Evolutionary conservation across 345 rosid species (phyloP).

Genomic region (Gossypium raimondii): DNA sequence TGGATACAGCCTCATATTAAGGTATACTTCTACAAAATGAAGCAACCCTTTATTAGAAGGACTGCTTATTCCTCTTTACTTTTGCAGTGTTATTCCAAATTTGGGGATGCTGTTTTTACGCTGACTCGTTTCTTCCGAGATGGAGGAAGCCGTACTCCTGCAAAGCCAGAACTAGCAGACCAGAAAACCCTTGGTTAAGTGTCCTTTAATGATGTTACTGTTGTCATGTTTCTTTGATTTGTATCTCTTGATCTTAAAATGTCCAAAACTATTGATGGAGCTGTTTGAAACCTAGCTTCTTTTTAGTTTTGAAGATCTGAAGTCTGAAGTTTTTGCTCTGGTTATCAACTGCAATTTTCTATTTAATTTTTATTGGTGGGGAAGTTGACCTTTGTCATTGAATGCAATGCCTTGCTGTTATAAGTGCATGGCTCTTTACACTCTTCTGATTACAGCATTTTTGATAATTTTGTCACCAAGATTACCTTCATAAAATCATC

Average conservation of each 20-base stretch:
- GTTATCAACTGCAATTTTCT: not conserved
- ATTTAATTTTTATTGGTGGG: not conserved
- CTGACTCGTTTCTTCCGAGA: conserved; percentile 85
- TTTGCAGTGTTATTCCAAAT: conserved; percentile 75
- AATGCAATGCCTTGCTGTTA: not conserved
- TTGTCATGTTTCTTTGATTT: no score
- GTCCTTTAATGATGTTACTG: conserved; percentile 20
- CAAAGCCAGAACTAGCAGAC: conserved; percentile 33
- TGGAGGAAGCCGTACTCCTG: conserved; percentile 32
- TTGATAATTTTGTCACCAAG: not conserved
- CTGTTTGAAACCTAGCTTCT: not conserved
- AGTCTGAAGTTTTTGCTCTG: not conserved
- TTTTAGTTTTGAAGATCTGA: not conserved
- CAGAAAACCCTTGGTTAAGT: conserved; percentile 42
- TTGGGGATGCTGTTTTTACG: conserved; percentile 76
- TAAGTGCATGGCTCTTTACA: not conserved
- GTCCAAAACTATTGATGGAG: not conserved
- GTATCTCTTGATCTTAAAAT: no score
- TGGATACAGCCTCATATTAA: conserved; percentile 91
- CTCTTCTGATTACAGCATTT: not conserved
- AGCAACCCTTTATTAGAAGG: conserved; percentile 16
- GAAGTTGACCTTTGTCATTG: not conserved
- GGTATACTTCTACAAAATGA: conserved; percentile 37
- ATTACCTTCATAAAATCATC: not conserved
- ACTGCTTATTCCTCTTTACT: conserved; percentile 21